These are phyloP conservation scores for Cyclospora cayetanensis DNA, from an alignment of 169 alveolate genomes.

Conservation along the genomic window DNA sequence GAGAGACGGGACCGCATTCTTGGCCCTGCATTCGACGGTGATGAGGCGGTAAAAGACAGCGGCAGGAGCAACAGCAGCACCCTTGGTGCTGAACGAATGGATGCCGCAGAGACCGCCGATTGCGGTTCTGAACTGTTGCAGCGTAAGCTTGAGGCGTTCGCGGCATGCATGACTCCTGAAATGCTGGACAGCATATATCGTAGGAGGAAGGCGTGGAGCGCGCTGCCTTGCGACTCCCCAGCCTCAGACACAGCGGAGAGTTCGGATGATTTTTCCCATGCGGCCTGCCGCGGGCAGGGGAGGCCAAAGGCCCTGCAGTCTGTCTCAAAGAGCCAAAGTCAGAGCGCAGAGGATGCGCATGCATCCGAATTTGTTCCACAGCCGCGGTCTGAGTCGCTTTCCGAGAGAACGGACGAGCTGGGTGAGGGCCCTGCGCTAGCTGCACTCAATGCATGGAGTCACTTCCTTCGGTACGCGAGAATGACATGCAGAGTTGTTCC, in stretches of 20 bases:
- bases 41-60: background rate
- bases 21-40: background rate
- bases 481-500: slow-evolving; percentile 5
- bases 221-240: background rate
- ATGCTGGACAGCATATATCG: slow-evolving; percentile 21
- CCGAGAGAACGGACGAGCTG: too few species aligned
- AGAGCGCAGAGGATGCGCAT: background rate
- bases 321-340: too few species aligned
- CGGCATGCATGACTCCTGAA: slow-evolving; percentile 50
- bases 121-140: slow-evolving; percentile 23
- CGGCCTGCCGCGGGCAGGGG: background rate
- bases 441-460: slow-evolving; percentile 48
- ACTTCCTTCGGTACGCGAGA: slow-evolving; percentile 24
- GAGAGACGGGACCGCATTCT: background rate
- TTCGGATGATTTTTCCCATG: background rate
- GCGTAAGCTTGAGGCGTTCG: slow-evolving; percentile 23
- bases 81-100: background rate
- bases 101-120: background rate
- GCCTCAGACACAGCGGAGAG: slow-evolving; percentile 3
- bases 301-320: background rate
- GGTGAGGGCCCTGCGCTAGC: background rate
- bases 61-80: background rate
- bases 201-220: background rate
- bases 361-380: background rate
- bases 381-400: too few species aligned